phyloP scores from a whole-genome alignment of 2,329 filamentous ascomycete genomes.

The Teratosphaeria epicoccoides region DNA sequence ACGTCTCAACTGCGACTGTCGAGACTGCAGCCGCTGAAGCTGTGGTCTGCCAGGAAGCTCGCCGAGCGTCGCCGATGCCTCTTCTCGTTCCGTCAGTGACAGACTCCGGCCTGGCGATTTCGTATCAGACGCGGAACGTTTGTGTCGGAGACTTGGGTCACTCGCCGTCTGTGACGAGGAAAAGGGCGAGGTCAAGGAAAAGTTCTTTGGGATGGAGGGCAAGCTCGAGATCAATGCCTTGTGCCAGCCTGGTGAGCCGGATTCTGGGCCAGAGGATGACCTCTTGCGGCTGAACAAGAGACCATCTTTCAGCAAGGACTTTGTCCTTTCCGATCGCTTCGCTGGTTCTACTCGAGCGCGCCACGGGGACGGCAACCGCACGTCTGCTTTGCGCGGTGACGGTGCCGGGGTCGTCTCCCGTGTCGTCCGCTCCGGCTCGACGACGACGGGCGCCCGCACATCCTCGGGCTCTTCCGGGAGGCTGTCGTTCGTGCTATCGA shows the following conservation, averaged over 20 bases:
- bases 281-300: slow-evolving; percentile 28
- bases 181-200: slow-evolving; percentile 19
- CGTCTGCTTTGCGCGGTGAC: slow-evolving; percentile 3
- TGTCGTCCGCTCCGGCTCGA: neutral
- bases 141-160: neutral
- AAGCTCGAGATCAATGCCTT: slow-evolving; percentile 21
- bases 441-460: neutral
- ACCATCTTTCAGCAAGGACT: slow-evolving; percentile 29
- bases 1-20: slow-evolving; percentile 38
- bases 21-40: slow-evolving; percentile 11
- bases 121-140: neutral
- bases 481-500: slow-evolving; percentile 10
- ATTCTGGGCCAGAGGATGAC: slow-evolving; percentile 30
- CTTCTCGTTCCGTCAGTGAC: slow-evolving; percentile 10
- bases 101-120: neutral
- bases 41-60: slow-evolving; percentile 12
- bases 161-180: slow-evolving; percentile 5
- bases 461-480: slow-evolving; percentile 4
- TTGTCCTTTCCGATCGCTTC: slow-evolving; percentile 24
- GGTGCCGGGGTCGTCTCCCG: neutral
- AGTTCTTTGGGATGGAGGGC: slow-evolving; percentile 21
- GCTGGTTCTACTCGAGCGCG: slow-evolving; percentile 23
- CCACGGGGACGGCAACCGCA: slow-evolving; percentile 37
- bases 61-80: slow-evolving; percentile 10
- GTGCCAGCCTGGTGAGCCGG: slow-evolving; percentile 12